These are phyloP conservation scores for Cajanus cajan DNA, from an alignment of 306 rosid genomes.

Conservation along the genomic window DNA sequence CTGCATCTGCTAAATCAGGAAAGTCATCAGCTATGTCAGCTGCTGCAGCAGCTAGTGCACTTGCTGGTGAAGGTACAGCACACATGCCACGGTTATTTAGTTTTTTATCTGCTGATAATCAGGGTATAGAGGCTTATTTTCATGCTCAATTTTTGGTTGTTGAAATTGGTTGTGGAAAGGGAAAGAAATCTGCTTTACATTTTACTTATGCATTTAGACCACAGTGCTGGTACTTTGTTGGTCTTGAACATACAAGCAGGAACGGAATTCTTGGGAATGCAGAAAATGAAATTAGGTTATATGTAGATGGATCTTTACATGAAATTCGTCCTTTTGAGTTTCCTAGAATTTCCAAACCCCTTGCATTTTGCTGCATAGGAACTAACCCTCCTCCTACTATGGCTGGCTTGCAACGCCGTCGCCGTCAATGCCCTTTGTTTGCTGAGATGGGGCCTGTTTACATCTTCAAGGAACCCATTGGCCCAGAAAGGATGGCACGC, in stretches of 20 bases:
- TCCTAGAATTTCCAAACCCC: slow-evolving; percentile 91
- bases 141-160: slow-evolving; percentile 98
- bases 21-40: slow-evolving; percentile 98
- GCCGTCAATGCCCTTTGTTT: slow-evolving; percentile 97
- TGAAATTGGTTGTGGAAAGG: slow-evolving; percentile 90
- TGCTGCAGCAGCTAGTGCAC: slow-evolving; percentile 99
- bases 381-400: slow-evolving; percentile 99
- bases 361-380: slow-evolving; percentile 97
- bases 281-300: slow-evolving; percentile 84
- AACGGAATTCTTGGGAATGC: slow-evolving; percentile 81
- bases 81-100: slow-evolving; percentile 98
- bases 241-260: slow-evolving; percentile 85
- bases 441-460: slow-evolving; percentile 99
- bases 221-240: slow-evolving; percentile 97
- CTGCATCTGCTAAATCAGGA: slow-evolving; percentile 93
- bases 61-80: slow-evolving; percentile 96
- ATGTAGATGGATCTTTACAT: slow-evolving; percentile 82
- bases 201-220: slow-evolving; percentile 97
- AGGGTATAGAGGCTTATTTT: slow-evolving; percentile 96
- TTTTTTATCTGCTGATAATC: slow-evolving; percentile 94
- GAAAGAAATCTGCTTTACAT: slow-evolving; percentile 89
- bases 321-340: slow-evolving; percentile 93
- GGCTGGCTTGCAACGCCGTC: slow-evolving; percentile 99
- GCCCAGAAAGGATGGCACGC: slow-evolving; percentile 82
- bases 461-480: slow-evolving; percentile 93